Percentiles rank a stretch among this genome's conserved stretches.
Evolutionary conservation across 805 yeast genomes (phyloP).

Genomic region (Yarrowia porcina): DNA sequence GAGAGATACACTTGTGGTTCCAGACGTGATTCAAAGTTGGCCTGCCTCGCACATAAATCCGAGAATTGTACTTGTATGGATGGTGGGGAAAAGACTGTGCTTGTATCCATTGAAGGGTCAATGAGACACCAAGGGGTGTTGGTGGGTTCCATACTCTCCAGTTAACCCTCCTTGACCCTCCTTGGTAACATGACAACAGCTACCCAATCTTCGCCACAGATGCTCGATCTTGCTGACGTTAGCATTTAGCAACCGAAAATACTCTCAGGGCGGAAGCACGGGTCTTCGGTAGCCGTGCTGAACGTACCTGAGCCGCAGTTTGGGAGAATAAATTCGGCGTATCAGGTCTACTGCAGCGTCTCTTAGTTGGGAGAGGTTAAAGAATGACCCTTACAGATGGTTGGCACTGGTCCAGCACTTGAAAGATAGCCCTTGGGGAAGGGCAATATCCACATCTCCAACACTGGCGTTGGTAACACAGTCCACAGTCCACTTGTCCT

Average conservation of each 20-base stretch:
- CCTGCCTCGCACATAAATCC: not conserved
- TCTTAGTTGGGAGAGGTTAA: not conserved
- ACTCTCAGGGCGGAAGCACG: constrained; percentile 25
- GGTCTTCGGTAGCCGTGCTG: constrained; percentile 19
- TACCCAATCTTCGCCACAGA: too few species aligned
- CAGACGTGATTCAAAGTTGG: constrained; percentile 12
- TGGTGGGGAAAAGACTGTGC: not conserved
- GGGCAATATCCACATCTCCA: too few species aligned
- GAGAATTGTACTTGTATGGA: not conserved
- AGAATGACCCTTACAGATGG: constrained; percentile 16
- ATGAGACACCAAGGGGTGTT: not conserved
- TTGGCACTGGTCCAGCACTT: not conserved
- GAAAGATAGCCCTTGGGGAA: too few species aligned
- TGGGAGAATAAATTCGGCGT: not conserved
- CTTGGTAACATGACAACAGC: too few species aligned
- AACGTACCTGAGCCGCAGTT: constrained; percentile 22
- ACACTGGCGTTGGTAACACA: too few species aligned
- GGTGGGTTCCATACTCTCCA: too few species aligned
- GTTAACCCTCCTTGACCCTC: too few species aligned
- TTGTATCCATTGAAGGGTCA: not conserved
- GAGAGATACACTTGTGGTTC: constrained; percentile 7
- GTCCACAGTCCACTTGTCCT: too few species aligned
- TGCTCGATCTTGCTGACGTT: not conserved
- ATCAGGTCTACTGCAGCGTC: constrained; percentile 6
- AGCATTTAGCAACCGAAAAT: constrained; percentile 5